A percentile compares a stretch with the other conserved stretches of the same genome.
These are phyloP conservation scores for Panellus pusillus DNA, from an alignment of 768 basidiomycete genomes.

Conservation along the genomic window DNA sequence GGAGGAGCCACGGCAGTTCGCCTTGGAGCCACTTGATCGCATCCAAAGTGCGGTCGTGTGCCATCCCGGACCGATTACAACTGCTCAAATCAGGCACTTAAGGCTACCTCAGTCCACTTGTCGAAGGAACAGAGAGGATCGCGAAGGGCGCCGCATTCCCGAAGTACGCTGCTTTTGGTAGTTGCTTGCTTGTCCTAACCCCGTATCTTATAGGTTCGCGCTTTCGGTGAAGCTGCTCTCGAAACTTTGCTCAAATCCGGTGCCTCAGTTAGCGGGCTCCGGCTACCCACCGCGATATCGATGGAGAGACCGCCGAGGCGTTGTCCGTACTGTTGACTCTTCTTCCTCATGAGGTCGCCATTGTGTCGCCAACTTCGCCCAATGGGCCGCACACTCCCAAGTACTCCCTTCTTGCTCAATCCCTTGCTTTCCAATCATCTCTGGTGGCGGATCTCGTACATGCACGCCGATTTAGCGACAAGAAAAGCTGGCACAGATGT, in stretches of 20 bases:
- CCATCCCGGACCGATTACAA: constrained; percentile 39
- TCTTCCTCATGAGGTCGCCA: constrained; percentile 50
- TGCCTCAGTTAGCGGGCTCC: constrained; percentile 73
- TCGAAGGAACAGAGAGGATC: constrained; percentile 89
- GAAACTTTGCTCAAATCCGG: constrained; percentile 81
- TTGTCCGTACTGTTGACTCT: constrained; percentile 57
- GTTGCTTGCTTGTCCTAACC: neutral
- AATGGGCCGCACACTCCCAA: constrained; percentile 56
- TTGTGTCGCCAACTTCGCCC: constrained; percentile 40
- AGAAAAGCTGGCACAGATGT: constrained; percentile 63
- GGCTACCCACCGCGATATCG: constrained; percentile 68
- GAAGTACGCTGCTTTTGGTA: constrained; percentile 54
- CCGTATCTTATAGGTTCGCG: constrained; percentile 62
- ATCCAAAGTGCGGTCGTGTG: constrained; percentile 41
- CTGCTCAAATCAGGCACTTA: constrained; percentile 37
- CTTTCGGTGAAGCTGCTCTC: constrained; percentile 85
- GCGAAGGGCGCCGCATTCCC: constrained; percentile 89
- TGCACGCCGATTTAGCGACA: constrained; percentile 54
- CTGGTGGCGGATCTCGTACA: constrained; percentile 78
- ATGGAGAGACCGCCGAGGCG: constrained; percentile 58
- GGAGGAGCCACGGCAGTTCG: constrained; percentile 41
- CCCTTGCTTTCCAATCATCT: constrained; percentile 70
- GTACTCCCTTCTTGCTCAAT: constrained; percentile 56
- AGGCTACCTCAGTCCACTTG: constrained; percentile 77
- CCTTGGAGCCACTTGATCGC: constrained; percentile 34